Conservation (phyloP, 352 stramenopile species). For the Globisporangium echinulatum region DNA sequence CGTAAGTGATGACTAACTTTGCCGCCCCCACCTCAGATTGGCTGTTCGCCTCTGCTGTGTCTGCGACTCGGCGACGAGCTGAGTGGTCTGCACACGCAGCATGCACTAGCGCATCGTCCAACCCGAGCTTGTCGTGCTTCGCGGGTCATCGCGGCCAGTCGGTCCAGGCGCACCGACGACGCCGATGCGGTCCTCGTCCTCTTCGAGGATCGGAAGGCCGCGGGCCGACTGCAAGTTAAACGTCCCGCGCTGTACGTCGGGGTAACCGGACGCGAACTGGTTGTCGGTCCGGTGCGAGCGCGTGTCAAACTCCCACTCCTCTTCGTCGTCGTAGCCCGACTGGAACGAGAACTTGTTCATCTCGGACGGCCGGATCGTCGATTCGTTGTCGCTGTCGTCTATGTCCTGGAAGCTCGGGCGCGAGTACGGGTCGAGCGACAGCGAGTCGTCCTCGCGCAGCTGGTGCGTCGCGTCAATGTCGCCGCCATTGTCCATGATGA, state of each 20-base stretch:
- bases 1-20: too few relatives aligned
- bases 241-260: constrained; percentile 27
- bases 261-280: constrained; percentile 22
- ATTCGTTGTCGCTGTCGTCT: constrained; percentile 42
- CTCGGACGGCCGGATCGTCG: constrained; percentile 45
- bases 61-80: too few relatives aligned
- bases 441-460: constrained; percentile 33
- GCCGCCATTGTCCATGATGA: constrained; percentile 29
- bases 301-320: constrained; percentile 66
- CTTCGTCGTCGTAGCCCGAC: constrained; percentile 63
- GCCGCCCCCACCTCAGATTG: too few relatives aligned
- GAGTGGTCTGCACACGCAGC: too few relatives aligned
- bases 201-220: constrained; percentile 60
- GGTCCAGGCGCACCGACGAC: constrained; percentile 9
- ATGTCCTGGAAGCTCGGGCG: constrained; percentile 68
- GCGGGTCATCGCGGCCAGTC: constrained; percentile 16
- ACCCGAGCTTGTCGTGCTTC: constrained; percentile 40
- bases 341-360: constrained; percentile 72
- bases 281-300: constrained; percentile 31
- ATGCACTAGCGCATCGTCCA: constrained; percentile 33
- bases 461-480: constrained; percentile 21
- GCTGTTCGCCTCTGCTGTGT: too few relatives aligned
- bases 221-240: constrained; percentile 39
- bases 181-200: constrained; percentile 35
- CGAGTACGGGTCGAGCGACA: constrained; percentile 67